Evolutionary conservation across 2,329 filamentous ascomycete genomes (phyloP).

Genomic region (Epichloe aotearoae): DNA sequence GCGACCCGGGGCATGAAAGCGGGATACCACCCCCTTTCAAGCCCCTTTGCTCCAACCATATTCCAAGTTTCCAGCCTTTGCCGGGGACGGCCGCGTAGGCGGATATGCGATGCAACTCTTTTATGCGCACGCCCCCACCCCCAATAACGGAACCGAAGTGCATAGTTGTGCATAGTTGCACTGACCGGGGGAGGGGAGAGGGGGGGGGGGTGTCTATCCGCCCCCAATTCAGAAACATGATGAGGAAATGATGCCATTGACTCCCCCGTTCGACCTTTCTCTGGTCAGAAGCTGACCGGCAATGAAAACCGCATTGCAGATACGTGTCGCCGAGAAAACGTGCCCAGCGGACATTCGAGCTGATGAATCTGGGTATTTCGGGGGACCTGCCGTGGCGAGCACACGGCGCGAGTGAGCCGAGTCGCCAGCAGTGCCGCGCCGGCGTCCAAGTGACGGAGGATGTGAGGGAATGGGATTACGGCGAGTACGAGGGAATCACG

Average conservation of each 20-base stretch:
- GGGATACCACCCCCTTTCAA: background rate
- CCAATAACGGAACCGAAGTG: background rate
- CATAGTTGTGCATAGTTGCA: background rate
- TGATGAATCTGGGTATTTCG: constrained; percentile 62
- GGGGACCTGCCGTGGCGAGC: constrained; percentile 56
- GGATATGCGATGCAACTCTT: background rate
- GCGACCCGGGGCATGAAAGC: background rate
- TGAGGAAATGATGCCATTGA: background rate
- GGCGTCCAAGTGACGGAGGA: constrained; percentile 55
- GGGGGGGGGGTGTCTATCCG: too few species aligned
- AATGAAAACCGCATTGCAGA: constrained; percentile 21
- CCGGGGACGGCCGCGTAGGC: background rate
- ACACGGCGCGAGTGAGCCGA: constrained; percentile 25
- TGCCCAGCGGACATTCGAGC: constrained; percentile 80
- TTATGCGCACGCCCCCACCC: background rate
- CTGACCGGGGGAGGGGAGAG: background rate
- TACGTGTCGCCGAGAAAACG: constrained; percentile 80
- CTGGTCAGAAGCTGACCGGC: background rate
- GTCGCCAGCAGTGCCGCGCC: constrained; percentile 39
- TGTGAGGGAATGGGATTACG: constrained; percentile 80
- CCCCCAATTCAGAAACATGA: background rate
- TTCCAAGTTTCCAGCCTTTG: too few species aligned
- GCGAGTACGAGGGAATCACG: constrained; percentile 73
- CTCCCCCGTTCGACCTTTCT: background rate
- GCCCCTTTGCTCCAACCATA: background rate